Evolutionary conservation across 176 grass and related monocot species (phyloP).

Genomic region (Hyparrhenia diplandra): DNA sequence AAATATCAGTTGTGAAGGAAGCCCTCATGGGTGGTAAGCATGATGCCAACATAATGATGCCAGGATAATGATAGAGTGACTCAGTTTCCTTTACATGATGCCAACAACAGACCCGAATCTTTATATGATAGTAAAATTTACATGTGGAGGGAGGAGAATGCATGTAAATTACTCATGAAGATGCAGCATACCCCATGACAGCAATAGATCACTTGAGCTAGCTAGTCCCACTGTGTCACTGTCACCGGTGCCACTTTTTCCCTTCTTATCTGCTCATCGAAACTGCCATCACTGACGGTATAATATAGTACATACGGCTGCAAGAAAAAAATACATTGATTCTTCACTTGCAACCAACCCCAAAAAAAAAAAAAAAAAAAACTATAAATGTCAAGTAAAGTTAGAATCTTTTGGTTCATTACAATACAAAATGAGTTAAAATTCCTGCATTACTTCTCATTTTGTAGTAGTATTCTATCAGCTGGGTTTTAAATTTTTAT

Average conservation of each 20-base stretch:
- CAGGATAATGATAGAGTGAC: not conserved
- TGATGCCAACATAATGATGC: too few species aligned
- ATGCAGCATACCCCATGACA: not conserved
- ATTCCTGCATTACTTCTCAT: too few species aligned
- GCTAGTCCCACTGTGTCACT: not conserved
- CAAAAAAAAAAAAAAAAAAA: too few species aligned
- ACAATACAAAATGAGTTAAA: too few species aligned
- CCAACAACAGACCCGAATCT: not conserved
- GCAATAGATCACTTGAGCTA: not conserved
- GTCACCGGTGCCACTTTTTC: not conserved
- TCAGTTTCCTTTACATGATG: not conserved
- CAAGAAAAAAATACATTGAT: not conserved
- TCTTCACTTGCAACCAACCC: too few species aligned
- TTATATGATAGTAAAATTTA: not conserved
- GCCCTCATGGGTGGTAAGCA: too few species aligned
- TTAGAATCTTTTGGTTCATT: too few species aligned
- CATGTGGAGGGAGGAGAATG: not conserved
- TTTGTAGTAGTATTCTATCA: too few species aligned
- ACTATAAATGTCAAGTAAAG: too few species aligned
- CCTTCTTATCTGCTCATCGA: not conserved
- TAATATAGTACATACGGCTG: not conserved
- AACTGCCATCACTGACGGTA: not conserved
- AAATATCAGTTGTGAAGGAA: not conserved
- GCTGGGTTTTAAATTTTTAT: too few species aligned
- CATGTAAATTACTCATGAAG: too few species aligned